phyloP scores from a whole-genome alignment of 1,139 yeast species.

The Casaregolazyma suthepensis region DNA sequence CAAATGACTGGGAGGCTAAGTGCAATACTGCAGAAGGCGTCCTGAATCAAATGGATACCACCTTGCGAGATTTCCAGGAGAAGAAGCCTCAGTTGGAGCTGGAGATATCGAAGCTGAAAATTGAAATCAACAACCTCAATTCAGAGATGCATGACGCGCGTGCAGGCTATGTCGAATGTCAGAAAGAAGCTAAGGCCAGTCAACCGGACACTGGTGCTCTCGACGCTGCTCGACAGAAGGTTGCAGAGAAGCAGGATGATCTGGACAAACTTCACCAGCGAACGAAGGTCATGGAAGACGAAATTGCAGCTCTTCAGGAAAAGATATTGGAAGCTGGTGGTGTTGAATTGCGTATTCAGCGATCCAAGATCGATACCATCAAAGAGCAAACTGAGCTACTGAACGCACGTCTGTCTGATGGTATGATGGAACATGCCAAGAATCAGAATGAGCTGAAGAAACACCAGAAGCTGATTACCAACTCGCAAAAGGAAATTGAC shows the following conservation, averaged over 20 bases:
- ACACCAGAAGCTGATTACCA: conserved; percentile 43
- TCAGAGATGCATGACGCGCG: conserved; percentile 39
- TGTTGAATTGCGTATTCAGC: conserved; percentile 70
- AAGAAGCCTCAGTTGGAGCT: conserved; percentile 66
- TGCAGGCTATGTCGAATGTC: conserved; percentile 32
- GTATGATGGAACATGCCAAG: conserved; percentile 56
- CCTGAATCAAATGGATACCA: conserved; percentile 53
- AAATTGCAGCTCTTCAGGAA: conserved; percentile 59
- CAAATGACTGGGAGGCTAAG: conserved; percentile 49
- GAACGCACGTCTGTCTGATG: conserved; percentile 54
- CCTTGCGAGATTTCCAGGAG: conserved; percentile 53
- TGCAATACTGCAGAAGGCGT: conserved; percentile 49
- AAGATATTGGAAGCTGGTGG: conserved; percentile 92
- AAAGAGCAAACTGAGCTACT: conserved; percentile 61
- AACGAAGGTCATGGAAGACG: conserved; percentile 52
- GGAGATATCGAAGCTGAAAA: conserved; percentile 49
- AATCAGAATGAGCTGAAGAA: conserved; percentile 60
- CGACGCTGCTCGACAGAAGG: conserved; percentile 37
- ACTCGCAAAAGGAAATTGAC: conserved; percentile 33
- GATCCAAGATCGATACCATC: conserved; percentile 73
- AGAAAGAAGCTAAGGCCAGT: conserved; percentile 16
- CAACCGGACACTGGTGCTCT: conserved; percentile 21
- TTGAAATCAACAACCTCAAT: conserved; percentile 62
- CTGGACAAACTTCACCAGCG: conserved; percentile 44
- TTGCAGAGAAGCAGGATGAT: conserved; percentile 36